These are phyloP conservation scores for Begonia loranthoides DNA, from an alignment of 306 rosid species.

Conservation along the genomic window DNA sequence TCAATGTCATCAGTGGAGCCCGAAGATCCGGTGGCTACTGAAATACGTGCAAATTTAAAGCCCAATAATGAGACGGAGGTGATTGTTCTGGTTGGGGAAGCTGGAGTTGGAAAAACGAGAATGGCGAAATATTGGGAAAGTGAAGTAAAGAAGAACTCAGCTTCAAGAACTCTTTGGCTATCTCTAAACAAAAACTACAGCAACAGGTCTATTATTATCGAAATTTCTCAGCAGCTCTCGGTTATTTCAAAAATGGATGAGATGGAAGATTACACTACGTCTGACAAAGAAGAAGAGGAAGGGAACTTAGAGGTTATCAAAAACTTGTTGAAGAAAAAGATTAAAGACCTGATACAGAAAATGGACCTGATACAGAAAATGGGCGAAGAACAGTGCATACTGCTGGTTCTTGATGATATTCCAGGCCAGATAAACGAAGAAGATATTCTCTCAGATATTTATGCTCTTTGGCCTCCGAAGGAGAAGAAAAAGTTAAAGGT, in stretches of 20 bases:
- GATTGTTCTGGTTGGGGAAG: constrained; percentile 11
- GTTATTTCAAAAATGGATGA: constrained; percentile 2
- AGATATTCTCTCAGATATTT: background rate
- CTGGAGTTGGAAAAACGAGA: constrained; percentile 18
- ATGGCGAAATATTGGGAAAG: constrained; percentile 5
- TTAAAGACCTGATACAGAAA: too few species aligned
- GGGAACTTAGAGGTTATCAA: background rate
- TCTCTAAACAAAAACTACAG: constrained; percentile 4
- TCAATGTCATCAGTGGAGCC: too few species aligned
- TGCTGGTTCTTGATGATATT: constrained; percentile 19
- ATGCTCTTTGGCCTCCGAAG: background rate
- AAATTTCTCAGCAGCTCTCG: constrained; percentile 9
- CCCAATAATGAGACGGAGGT: background rate
- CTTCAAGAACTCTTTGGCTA: constrained; percentile 10
- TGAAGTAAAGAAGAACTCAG: background rate
- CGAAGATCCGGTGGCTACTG: too few species aligned
- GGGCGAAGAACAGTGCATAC: background rate
- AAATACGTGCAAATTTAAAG: too few species aligned
- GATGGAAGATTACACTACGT: constrained; percentile 3
- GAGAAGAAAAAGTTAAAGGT: constrained; percentile 6
- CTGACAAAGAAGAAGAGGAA: background rate
- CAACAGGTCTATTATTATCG: background rate
- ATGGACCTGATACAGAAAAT: background rate
- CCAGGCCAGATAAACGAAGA: background rate
- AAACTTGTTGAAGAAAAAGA: background rate